Evolutionary conservation across 345 rosid genomes (phyloP), one percentile per base, ranked within the genome.

Genomic region (Populus simonii): DNA sequence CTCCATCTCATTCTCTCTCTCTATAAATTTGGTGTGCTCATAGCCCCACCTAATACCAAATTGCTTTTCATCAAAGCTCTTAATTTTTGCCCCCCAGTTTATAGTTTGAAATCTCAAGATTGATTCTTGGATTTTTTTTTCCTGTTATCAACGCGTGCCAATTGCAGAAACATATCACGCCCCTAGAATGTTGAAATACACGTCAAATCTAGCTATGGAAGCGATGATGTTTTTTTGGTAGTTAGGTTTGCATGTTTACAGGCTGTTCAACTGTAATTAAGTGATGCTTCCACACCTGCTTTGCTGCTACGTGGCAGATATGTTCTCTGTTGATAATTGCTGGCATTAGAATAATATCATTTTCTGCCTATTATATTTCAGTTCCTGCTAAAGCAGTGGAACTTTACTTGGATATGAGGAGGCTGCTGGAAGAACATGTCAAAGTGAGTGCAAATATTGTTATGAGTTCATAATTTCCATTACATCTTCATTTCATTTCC

Each of bases 371-470:
- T 76, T 75, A 63, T 75, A 17, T 86, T 79, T 78, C 90, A 96
- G 99, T 90, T 75, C 89, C 97, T 72, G 91, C 89, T 35, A 87
- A 87, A 91, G 91, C 92, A 41, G 85, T 90, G 76, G 97, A 96
- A 66, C 85, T 85, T 80, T 96, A 96, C 87, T 79, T 96, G 91
- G 98, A 96, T 83, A 71, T 91, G 27, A 89, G 99, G 87, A 91
- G 87, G 80, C 10, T 55, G 25, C 82, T 88, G 70, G 98, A 94
- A 88, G 98, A 94, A 61, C 95, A 92, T 1, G 92, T 96, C 74
- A 85, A 80, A 82, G 99, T 92, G 83, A 62, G 85, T 86, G 38
- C 47, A 47, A 47, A 47, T 66, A 67, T 74, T 51, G 25, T 68
- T 29, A 29, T 68, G 31, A 62, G 23, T 39, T 71, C 8, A 62